Percentiles rank a stretch among this genome's conserved stretches.
These are phyloP conservation scores for Starmerella powellii DNA, from an alignment of 805 yeast genomes.

Conservation along the genomic window DNA sequence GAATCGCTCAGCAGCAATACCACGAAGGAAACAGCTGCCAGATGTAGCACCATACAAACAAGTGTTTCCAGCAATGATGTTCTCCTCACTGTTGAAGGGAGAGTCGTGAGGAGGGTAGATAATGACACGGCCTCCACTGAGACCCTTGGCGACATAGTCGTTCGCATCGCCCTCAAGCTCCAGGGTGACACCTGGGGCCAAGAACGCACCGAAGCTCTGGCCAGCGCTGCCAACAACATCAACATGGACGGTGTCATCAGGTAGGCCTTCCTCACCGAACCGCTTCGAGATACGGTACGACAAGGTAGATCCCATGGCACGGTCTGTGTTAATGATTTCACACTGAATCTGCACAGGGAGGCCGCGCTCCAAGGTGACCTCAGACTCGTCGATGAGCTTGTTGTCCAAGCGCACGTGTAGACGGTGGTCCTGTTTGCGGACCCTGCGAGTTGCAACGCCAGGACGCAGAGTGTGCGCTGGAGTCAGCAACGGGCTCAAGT, in stretches of 20 bases:
- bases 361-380: constrained; percentile 90
- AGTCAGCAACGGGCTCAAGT: constrained; percentile 82
- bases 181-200: constrained; percentile 90
- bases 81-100: constrained; percentile 84
- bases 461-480: constrained; percentile 96
- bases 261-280: constrained; percentile 87
- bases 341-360: constrained; percentile 90
- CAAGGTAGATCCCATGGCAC: constrained; percentile 89
- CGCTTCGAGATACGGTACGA: constrained; percentile 87
- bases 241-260: constrained; percentile 92
- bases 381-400: constrained; percentile 92
- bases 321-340: constrained; percentile 87
- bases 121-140: constrained; percentile 87
- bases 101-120: constrained; percentile 84
- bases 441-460: constrained; percentile 87
- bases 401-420: constrained; percentile 88
- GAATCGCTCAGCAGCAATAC: constrained; percentile 97
- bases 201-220: constrained; percentile 95
- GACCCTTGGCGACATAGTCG: constrained; percentile 95
- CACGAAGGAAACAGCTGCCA: constrained; percentile 86
- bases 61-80: constrained; percentile 92
- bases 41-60: constrained; percentile 97
- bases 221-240: constrained; percentile 90
- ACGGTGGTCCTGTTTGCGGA: constrained; percentile 86
- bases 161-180: constrained; percentile 96